Evolutionary conservation across 2,329 filamentous ascomycete genomes (phyloP).

Genomic region (Aspergillus sclerotialis): DNA sequence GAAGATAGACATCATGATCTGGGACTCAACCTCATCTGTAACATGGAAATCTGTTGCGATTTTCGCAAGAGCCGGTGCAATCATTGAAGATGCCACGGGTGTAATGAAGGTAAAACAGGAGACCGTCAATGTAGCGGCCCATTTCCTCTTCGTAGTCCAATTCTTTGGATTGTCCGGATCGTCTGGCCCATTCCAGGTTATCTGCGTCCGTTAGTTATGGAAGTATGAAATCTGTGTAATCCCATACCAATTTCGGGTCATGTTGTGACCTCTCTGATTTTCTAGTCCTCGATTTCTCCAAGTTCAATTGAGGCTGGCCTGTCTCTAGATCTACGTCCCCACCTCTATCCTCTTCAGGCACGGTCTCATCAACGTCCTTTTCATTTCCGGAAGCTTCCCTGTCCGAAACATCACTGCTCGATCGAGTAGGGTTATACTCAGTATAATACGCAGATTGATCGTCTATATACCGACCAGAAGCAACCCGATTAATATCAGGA

Average conservation of each 20-base stretch:
- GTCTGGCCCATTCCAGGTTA: slow-evolving; percentile 48
- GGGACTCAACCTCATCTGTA: slow-evolving; percentile 33
- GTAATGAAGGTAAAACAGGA: slow-evolving; percentile 56
- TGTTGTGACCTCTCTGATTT: slow-evolving; percentile 13
- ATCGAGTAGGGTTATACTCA: background rate
- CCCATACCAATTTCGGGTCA: slow-evolving; percentile 20
- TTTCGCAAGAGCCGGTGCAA: slow-evolving; percentile 44
- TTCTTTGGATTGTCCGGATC: slow-evolving; percentile 44
- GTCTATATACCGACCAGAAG: slow-evolving; percentile 27
- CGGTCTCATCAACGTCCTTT: slow-evolving; percentile 7
- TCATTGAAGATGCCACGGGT: slow-evolving; percentile 57
- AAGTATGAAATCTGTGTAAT: background rate
- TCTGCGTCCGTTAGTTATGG: slow-evolving; percentile 15
- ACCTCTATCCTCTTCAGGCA: slow-evolving; percentile 4
- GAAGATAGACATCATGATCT: slow-evolving; percentile 50
- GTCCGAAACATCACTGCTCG: slow-evolving; percentile 11
- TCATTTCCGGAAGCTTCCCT: too few species aligned
- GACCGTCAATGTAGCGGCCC: slow-evolving; percentile 49
- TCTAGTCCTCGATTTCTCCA: slow-evolving; percentile 18
- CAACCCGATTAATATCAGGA: slow-evolving; percentile 15
- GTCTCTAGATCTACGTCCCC: slow-evolving; percentile 20
- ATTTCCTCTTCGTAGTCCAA: slow-evolving; percentile 52
- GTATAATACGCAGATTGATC: slow-evolving; percentile 25
- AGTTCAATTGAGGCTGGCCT: slow-evolving; percentile 6
- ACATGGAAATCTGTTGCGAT: slow-evolving; percentile 53